phyloP scores from a whole-genome alignment of 352 stramenopile species.

The Blastocystis sp. region DNA sequence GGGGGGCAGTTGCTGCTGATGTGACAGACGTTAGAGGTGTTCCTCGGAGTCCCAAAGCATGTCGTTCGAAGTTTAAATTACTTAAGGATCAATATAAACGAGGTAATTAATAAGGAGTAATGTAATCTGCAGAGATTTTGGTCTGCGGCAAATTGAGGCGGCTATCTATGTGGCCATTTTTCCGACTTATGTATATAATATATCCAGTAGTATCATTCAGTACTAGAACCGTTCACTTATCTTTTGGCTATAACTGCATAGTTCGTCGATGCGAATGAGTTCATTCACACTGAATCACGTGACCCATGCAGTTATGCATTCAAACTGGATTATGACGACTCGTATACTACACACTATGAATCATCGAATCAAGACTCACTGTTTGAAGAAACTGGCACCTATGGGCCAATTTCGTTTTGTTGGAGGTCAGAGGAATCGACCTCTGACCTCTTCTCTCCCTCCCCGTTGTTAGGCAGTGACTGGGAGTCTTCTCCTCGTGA shows the following conservation, averaged over 20 bases:
- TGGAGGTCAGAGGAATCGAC: too few species aligned
- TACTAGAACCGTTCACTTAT: neutral
- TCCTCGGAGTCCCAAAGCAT: neutral
- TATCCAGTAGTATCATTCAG: neutral
- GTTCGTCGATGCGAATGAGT: constrained; percentile 10
- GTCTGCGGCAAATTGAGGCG: neutral
- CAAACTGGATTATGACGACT: too few species aligned
- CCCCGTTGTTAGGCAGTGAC: too few species aligned
- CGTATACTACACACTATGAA: too few species aligned
- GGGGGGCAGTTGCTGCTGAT: neutral
- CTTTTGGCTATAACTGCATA: neutral
- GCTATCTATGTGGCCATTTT: neutral
- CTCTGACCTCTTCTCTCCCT: too few species aligned
- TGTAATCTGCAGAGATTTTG: neutral
- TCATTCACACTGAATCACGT: neutral
- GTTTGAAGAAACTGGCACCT: neutral
- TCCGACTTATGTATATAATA: neutral
- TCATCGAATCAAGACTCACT: neutral
- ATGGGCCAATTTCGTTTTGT: too few species aligned
- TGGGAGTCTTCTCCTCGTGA: too few species aligned
- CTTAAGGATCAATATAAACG: neutral
- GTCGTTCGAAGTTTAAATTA: neutral
- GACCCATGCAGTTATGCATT: neutral
- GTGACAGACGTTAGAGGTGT: neutral
- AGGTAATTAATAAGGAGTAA: neutral